phyloP scores from a whole-genome alignment of 345 rosid genomes.

The Linum usitatissimum region DNA sequence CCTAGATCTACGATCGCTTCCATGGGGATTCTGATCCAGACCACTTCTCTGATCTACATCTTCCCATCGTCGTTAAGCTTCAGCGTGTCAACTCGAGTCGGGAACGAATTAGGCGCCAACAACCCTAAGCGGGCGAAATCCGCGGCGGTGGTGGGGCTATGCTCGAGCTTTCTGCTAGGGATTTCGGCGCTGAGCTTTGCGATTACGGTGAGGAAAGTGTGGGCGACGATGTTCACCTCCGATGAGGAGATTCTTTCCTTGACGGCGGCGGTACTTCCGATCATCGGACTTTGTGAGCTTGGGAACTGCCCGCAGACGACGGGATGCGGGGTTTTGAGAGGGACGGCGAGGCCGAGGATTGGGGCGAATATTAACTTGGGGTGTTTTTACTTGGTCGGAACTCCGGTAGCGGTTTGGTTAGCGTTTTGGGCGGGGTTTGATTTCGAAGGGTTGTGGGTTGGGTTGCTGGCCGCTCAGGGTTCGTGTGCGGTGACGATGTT shows the following conservation, averaged over 20 bases:
- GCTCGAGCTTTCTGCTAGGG: neutral
- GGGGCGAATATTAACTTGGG: slow-evolving; percentile 5
- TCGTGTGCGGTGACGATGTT: slow-evolving; percentile 3
- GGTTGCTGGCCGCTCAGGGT: neutral
- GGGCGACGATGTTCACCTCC: neutral
- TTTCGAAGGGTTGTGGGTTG: neutral
- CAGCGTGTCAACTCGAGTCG: slow-evolving; percentile 3
- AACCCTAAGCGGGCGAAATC: neutral
- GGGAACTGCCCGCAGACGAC: slow-evolving; percentile 6
- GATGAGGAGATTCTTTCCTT: neutral
- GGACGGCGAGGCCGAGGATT: slow-evolving; percentile 1
- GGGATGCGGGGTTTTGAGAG: slow-evolving; percentile 3
- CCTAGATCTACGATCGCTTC: slow-evolving; percentile 2
- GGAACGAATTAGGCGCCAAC: slow-evolving; percentile 1
- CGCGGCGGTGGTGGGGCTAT: neutral
- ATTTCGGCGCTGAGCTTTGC: neutral
- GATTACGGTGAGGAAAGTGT: slow-evolving; percentile 1
- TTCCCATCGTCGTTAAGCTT: slow-evolving; percentile 3
- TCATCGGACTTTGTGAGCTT: slow-evolving; percentile 1
- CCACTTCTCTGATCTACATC: slow-evolving; percentile 5
- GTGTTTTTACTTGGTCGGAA: slow-evolving; percentile 3
- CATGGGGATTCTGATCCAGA: slow-evolving; percentile 4
- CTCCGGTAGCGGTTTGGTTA: slow-evolving; percentile 1
- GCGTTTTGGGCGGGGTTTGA: neutral
- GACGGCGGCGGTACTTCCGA: neutral